Base-by-base conservation (phyloP, 208 protist genomes). In the Leishmania gerbilli region DNA sequence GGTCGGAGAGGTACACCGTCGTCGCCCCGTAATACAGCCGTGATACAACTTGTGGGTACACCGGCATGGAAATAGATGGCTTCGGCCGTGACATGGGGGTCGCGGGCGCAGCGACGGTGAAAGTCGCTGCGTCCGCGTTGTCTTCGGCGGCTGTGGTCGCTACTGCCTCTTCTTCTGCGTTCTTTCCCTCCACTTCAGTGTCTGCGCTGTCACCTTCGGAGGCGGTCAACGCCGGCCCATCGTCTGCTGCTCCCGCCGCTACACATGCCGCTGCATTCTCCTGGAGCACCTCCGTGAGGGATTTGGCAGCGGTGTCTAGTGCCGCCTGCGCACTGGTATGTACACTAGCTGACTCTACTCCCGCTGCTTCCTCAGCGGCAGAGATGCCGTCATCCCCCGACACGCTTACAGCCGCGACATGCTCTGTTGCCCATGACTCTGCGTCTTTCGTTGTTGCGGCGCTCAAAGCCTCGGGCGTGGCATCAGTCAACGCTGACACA, bases 1-100 rank as follows among this genome's bases (percentile, higher is more conserved):
- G 80, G 76, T 83, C 85, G 34, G 79, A 91, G 21, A 87, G 80
- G 74, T 89, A 71, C 37, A 76, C 42, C 27, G 86, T 89, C 6
- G 56, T 56, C 2, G 77, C 86, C 5, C 77, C 83, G 45, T 40
- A 62, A 34, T 85, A 89, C 27, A 86, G 71, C 13, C 77, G 68
- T 6, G 81, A 83, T 7, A 56, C 4, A 17, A 85, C 77, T 19
- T 81, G 64, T 8, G 74, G 42, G 69, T 75, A 87, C 13, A 65
- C 78, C 1, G 79, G 79, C 83, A 80, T 76, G 27, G 79, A 17
- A 37, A 56, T 80, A 7, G 69, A 69, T 3, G 74, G 79, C 65
- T 77, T 49, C 40, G 71, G 72, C 19, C 60, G 58, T 7, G 74
- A 45, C 19, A 64, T 31, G 24, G 75, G 56, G 65, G 71, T 15